Base-by-base conservation (phyloP, 129 eudicot genomes). In the Rutidosis leptorrhynchoides region DNA sequence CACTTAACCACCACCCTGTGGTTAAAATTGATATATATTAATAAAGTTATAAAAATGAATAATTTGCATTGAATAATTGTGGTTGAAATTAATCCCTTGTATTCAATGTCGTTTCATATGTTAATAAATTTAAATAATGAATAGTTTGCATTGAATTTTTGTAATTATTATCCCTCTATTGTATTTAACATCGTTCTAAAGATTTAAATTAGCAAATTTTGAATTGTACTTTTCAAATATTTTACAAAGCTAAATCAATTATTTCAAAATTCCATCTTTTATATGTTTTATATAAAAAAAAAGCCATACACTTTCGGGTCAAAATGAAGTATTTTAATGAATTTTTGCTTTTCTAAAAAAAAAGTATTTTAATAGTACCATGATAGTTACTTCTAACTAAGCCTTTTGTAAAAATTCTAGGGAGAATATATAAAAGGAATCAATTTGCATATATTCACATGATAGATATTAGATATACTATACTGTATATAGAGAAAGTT, bases 361-460 rank as follows among this genome's bases (percentile, higher is more conserved):
- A n/a, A n/a, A n/a, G n/a, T n/a, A 32, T 7, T 32, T 32, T 32
- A 32, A 32, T 5, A 4, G 37, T 32, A 32, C 7, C 11, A 32
- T 32, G 40, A 32, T 32, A 32, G 8, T 6, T 35, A 35, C 16
- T 35, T 7, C 16, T 40, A 40, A 40, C 5, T 2, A 40, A 40
- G 16, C n/a, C n/a, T 40, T 2, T 40, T 40, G 12, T 40, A 61
- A 7, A 30, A 32, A n/a, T 17, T 19, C 20, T 16, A 59, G 24
- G n/a, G 28, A 59, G 64, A 61, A 30, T 19, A 62, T 62, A 35
- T 57, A 21, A 40, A 20, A 63, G 5, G 32, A 63, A 40, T 40
- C 9, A 63, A 35, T 63, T 63, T 42, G 12, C 52, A 3, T 5
- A 40, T 62, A 20, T 62, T 12, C 54, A 63, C 32, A 40, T 63